phyloP scores from a whole-genome alignment of 164 flowering plant species.

The Malania oleifera region DNA sequence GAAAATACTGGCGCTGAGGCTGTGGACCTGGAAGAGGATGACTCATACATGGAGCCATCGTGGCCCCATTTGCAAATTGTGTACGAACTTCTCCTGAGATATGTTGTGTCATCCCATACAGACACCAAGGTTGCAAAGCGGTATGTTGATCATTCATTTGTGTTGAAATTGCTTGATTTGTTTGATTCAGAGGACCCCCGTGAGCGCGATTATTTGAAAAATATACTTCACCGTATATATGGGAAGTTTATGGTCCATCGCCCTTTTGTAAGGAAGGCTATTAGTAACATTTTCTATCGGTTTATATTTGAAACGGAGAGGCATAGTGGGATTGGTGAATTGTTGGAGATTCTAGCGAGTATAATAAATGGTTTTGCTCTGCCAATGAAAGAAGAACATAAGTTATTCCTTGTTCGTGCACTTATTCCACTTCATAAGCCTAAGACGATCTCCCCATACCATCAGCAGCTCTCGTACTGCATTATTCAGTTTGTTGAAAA shows the following conservation, averaged over 20 bases:
- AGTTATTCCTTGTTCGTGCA: constrained; percentile 38
- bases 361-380: constrained; percentile 42
- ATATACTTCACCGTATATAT: constrained; percentile 36
- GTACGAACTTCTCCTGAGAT: constrained; percentile 36
- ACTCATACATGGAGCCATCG: constrained; percentile 33
- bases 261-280: constrained; percentile 37
- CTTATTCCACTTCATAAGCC: constrained; percentile 47
- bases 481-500: constrained; percentile 41
- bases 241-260: constrained; percentile 48
- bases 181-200: constrained; percentile 44
- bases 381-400: constrained; percentile 49
- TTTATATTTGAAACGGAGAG: constrained; percentile 43
- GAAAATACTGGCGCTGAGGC: constrained; percentile 32
- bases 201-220: constrained; percentile 39
- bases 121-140: constrained; percentile 39
- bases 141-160: constrained; percentile 37
- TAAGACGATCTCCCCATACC: constrained; percentile 27
- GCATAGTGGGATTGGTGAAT: constrained; percentile 36
- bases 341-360: constrained; percentile 44
- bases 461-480: constrained; percentile 39
- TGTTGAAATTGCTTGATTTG: constrained; percentile 32
- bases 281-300: constrained; percentile 35
- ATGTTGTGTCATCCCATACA: constrained; percentile 31
- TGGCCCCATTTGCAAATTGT: constrained; percentile 40
- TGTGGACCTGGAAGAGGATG: constrained; percentile 35